Evolutionary conservation across 352 stramenopile species (phyloP).

Genomic region (Globisporangium nodosum): DNA sequence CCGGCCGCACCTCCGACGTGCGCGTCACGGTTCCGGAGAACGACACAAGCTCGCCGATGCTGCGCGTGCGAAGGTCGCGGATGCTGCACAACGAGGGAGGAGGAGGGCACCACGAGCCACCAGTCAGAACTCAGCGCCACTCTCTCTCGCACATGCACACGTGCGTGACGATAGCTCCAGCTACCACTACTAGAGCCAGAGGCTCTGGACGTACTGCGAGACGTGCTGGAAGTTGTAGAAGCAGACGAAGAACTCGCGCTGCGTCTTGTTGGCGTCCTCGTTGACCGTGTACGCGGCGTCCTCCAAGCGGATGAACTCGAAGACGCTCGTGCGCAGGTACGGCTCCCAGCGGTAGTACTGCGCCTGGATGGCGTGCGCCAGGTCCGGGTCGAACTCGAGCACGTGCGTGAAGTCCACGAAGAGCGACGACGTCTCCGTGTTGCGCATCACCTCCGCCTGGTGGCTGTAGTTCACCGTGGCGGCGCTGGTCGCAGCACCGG

Average conservation of each 20-base stretch:
- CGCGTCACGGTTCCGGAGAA: constrained; percentile 97
- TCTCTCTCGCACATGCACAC: background rate
- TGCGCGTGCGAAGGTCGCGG: constrained; percentile 87
- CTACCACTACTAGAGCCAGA: background rate
- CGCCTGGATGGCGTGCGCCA: constrained; percentile 77
- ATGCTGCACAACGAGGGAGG: constrained; percentile 46
- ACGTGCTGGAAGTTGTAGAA: constrained; percentile 89
- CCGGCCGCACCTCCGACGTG: constrained; percentile 96
- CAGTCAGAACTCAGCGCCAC: background rate
- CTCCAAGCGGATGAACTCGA: constrained; percentile 76
- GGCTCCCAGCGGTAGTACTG: constrained; percentile 86
- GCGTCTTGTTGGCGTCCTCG: constrained; percentile 74
- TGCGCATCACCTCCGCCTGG: constrained; percentile 82
- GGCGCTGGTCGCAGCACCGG: constrained; percentile 10
- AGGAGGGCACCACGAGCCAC: background rate
- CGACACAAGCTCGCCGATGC: constrained; percentile 91
- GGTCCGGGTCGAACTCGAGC: constrained; percentile 74
- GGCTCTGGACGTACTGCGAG: constrained; percentile 49
- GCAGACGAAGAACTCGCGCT: constrained; percentile 83
- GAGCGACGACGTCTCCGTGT: constrained; percentile 82
- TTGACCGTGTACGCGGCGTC: constrained; percentile 73
- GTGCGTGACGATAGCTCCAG: too few relatives aligned
- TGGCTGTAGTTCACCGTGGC: constrained; percentile 74
- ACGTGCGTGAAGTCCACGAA: constrained; percentile 87
- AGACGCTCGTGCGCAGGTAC: constrained; percentile 63